phyloP scores from a whole-genome alignment of 1,139 yeast genomes.

The Pichia sp. region DNA sequence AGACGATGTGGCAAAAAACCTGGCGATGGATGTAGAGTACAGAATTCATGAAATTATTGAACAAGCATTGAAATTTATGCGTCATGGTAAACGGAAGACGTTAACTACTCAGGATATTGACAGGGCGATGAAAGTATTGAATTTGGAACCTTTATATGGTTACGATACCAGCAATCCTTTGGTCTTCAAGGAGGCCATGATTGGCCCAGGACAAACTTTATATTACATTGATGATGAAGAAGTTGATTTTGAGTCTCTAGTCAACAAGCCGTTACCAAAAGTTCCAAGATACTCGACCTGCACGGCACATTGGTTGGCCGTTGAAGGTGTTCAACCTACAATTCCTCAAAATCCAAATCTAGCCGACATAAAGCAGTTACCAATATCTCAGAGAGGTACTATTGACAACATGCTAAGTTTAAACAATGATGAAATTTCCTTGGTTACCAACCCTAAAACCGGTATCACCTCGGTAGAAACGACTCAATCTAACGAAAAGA shows the following conservation, averaged over 20 bases:
- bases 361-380: conserved; percentile 57
- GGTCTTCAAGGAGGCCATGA: conserved; percentile 70
- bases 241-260: conserved; percentile 86
- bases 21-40: conserved; percentile 98
- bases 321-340: conserved; percentile 97
- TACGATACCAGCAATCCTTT: conserved; percentile 57
- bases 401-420: conserved; percentile 37
- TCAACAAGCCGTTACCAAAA: conserved; percentile 90
- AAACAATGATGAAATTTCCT: conserved; percentile 24
- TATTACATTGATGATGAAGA: conserved; percentile 90
- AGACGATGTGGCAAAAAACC: conserved; percentile 87
- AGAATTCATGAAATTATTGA: conserved; percentile 92
- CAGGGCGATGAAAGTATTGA: conserved; percentile 74
- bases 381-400: conserved; percentile 67
- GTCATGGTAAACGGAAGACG: conserved; percentile 82
- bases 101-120: conserved; percentile 77
- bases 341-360: conserved; percentile 94
- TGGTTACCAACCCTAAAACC: conserved; percentile 22
- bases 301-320: conserved; percentile 98
- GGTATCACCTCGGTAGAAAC: conserved; percentile 23
- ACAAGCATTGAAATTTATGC: conserved; percentile 92
- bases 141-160: conserved; percentile 83
- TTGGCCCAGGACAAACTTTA: conserved; percentile 90
- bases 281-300: conserved; percentile 89
- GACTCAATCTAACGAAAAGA: conserved; percentile 28